Percentiles rank a stretch among this genome's conserved stretches.
Conservation (phyloP, 192 early-diverging fungal species). For the Physocladia obscura region DNA sequence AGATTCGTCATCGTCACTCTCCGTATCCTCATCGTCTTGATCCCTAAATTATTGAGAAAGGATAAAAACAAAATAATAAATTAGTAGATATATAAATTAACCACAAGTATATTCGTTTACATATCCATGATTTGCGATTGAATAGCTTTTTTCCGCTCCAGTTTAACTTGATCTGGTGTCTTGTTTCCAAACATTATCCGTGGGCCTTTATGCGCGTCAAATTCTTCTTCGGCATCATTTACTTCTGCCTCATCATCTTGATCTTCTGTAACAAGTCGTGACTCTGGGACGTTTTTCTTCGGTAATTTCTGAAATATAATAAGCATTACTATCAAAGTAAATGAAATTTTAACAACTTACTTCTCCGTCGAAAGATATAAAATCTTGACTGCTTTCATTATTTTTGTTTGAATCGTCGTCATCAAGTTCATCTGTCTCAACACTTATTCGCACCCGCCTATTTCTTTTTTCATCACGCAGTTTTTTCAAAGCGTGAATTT, state of each 20-base stretch:
- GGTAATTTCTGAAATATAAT: background rate
- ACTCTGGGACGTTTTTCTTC: background rate
- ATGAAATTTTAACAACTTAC: background rate
- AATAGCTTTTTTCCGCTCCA: conserved; percentile 22
- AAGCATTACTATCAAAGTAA: background rate
- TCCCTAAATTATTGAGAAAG: background rate
- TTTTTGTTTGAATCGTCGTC: background rate
- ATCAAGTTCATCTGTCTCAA: conserved; percentile 22
- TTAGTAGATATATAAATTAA: background rate
- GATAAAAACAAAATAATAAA: background rate
- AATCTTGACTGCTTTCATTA: background rate
- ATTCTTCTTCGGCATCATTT: conserved; percentile 17
- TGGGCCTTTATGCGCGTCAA: conserved; percentile 27
- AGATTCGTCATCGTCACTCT: conserved; percentile 2
- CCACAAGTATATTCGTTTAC: background rate
- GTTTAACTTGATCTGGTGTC: background rate
- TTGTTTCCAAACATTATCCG: conserved; percentile 27
- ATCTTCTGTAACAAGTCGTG: conserved; percentile 31
- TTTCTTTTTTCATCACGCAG: conserved; percentile 8
- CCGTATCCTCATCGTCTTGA: background rate
- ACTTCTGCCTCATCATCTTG: conserved; percentile 21
- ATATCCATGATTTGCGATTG: conserved; percentile 1
- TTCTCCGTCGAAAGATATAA: background rate
- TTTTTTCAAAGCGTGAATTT: conserved; percentile 18
- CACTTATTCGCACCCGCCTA: conserved; percentile 6